Percentiles rank a stretch among this genome's conserved stretches.
Evolutionary conservation across 1,284 basidiomycete genomes (phyloP).

Genomic region (Moesziomyces sp.): DNA sequence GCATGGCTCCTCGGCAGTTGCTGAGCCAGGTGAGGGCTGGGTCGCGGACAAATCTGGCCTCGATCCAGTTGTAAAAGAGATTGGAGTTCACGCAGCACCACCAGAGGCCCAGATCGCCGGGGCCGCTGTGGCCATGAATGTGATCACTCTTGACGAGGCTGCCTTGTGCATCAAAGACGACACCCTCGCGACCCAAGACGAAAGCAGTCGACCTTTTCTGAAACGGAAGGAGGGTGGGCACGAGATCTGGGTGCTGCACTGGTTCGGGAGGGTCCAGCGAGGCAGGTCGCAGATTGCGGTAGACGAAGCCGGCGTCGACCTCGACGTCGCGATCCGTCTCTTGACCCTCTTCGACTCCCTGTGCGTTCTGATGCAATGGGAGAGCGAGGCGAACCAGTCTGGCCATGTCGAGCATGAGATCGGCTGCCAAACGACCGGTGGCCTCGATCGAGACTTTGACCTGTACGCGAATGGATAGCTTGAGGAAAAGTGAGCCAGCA

Average conservation of each 20-base stretch:
- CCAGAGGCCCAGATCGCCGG: conserved; percentile 51
- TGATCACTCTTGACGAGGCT: conserved; percentile 2
- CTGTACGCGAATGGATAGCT: conserved; percentile 17
- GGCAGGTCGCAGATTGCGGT: conserved; percentile 38
- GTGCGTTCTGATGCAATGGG: conserved; percentile 1
- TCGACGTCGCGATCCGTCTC: not conserved
- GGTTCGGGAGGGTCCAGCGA: conserved; percentile 17
- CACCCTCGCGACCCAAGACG: conserved; percentile 61
- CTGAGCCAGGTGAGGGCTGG: conserved; percentile 12
- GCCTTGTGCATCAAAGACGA: conserved; percentile 10
- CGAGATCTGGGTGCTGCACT: conserved; percentile 49
- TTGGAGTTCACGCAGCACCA: conserved; percentile 38
- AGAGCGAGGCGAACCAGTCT: conserved; percentile 36
- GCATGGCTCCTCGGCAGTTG: conserved; percentile 56
- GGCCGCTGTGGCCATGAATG: conserved; percentile 24
- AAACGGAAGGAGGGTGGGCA: conserved; percentile 57
- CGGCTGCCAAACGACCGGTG: conserved; percentile 2
- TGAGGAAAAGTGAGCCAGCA: conserved; percentile 33
- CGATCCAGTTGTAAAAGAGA: conserved; percentile 55
- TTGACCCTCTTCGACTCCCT: too few species aligned
- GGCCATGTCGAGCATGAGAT: conserved; percentile 36
- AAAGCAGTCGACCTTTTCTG: conserved; percentile 58
- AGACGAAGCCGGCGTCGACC: conserved; percentile 49
- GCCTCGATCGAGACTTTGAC: conserved; percentile 4
- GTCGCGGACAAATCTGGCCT: conserved; percentile 40